Evolutionary conservation across 176 grass and related monocot species (phyloP), one percentile per base, ranked within the genome.

Genomic region (Chrysopogon serrulatus): DNA sequence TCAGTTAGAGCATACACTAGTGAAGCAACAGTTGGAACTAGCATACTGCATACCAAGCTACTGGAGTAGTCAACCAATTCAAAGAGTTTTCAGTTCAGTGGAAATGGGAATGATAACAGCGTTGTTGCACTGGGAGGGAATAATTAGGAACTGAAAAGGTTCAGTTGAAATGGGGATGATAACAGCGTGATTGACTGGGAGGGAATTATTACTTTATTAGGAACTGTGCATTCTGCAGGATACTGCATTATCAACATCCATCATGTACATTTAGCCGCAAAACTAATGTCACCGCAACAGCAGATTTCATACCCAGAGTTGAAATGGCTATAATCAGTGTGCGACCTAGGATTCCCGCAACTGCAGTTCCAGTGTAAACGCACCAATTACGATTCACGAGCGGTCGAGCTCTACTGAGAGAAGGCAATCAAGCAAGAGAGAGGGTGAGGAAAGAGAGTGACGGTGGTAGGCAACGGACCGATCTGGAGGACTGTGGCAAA

Each of bases 401-500:
- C 48, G 48, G 18, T 21, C 41, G 23, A 43, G 12, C 54, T 5
- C 21, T 27, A 77, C 56, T 39, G 4, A 23, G 15, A 66, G 5
- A 27, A 16, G 60, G 23, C 48, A 39, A 80, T 3, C 24, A 34
- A 26, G 16, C 10, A 57, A 23, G 10, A 36, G 39, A 36, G 23
- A 11, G 10, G 6, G 45, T 65, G 65, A 1, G 27, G 18, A 45
- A 21, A 71, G 10, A 3, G 40, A 44, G 79, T 4, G 12, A 47
- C 9, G 65, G 68, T 30, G 57, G 66, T 7, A 28, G 8, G 69
- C 30, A 34, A 80, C 59, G 35, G 73, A 94, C 95, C 84, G 21
- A 89, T 95, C 86, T 98, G 92, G 26, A 98, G 78, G 67, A 85
- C 78, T 78, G 94, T 71, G 74, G 90, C 88, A 31, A 92, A 78